Base-by-base conservation (phyloP, 192 early-diverging fungal genomes). In the Lobosporangium transversale region DNA sequence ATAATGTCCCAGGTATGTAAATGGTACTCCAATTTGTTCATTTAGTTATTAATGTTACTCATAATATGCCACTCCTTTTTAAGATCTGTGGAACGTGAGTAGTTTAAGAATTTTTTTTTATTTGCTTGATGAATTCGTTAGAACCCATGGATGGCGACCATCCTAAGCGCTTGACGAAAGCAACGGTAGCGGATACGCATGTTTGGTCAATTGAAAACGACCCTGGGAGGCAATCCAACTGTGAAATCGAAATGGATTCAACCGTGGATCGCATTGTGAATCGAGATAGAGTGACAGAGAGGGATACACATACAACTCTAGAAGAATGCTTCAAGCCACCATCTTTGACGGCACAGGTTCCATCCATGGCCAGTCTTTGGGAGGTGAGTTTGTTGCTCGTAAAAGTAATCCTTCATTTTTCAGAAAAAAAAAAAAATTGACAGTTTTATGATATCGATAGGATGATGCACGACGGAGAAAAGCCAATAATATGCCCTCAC, bases 241-340 rank as follows among this genome's bases (percentile, higher is more conserved):
- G 91, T 44, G 92, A 94, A 55, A 76, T 96, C 18, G 95, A 96
- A 66, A 68, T 93, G 8, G 95, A 97, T 59, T 71, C 82, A 4
- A 73, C 81, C 7, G 84, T 79, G 5, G 67, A 68, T 35, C 81
- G 87, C 21, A 93, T 97, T 37, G 18, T 89, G 18, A 97, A 97
- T 54, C 71, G 90, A 17, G 62, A 75, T 6, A 42, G 44, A 6
- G 68, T 84, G 10, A 60, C 60, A 3, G 87, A 89, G 62, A 76
- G 88, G 24, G 52, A 79, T 20, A 80, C 79, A 8, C 90, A 91
- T 59, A 64, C 76, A 15, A 56, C 58, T 9, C 36, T 85, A 4
- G 36, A 63, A 0, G 85, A 86, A n/a, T 69, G 54, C n/a, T 54
- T 55, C 18, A 36, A 60, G 24, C 36, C 60, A 14, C 67, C 65